Evolutionary conservation across 352 stramenopile genomes (phyloP).

Genomic region (Phytopythium oedochilum): DNA sequence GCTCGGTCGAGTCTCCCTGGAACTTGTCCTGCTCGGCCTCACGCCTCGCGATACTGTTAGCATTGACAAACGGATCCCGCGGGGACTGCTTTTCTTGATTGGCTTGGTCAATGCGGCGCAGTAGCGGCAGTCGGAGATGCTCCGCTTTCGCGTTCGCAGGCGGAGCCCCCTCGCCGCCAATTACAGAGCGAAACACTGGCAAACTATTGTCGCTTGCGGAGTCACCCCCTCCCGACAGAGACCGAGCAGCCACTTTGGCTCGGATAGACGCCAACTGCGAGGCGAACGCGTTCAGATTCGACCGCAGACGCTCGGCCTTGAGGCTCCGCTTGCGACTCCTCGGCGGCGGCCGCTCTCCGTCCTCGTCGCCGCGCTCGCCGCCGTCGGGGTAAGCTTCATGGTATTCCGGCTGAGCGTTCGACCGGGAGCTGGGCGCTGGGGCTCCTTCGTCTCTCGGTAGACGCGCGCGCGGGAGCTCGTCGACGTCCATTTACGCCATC

Average conservation of each 20-base stretch:
- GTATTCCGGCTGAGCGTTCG: accelerated
- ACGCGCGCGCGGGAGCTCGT: neutral
- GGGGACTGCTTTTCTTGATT: slow-evolving; percentile 11
- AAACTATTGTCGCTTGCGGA: slow-evolving; percentile 1
- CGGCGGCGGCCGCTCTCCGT: neutral
- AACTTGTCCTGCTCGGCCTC: slow-evolving; percentile 23
- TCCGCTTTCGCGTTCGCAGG: neutral
- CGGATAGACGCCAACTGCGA: neutral
- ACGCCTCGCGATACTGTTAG: slow-evolving; percentile 35
- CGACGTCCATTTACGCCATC: slow-evolving; percentile 3
- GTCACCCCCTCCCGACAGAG: neutral
- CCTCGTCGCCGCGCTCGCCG: neutral
- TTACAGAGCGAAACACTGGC: slow-evolving; percentile 6
- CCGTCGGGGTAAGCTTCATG: neutral
- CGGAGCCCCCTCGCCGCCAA: neutral
- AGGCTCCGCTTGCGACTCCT: neutral
- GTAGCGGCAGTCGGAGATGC: slow-evolving; percentile 27
- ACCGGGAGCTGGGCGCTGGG: neutral
- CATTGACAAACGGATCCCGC: slow-evolving; percentile 20
- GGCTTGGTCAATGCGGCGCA: slow-evolving; percentile 19
- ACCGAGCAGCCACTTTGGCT: neutral
- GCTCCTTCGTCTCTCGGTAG: neutral
- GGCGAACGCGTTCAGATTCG: neutral
- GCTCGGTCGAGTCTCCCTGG: slow-evolving; percentile 17
- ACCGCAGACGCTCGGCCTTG: neutral